phyloP scores from a whole-genome alignment of 345 rosid genomes.

The Boechera divaricarpa region DNA sequence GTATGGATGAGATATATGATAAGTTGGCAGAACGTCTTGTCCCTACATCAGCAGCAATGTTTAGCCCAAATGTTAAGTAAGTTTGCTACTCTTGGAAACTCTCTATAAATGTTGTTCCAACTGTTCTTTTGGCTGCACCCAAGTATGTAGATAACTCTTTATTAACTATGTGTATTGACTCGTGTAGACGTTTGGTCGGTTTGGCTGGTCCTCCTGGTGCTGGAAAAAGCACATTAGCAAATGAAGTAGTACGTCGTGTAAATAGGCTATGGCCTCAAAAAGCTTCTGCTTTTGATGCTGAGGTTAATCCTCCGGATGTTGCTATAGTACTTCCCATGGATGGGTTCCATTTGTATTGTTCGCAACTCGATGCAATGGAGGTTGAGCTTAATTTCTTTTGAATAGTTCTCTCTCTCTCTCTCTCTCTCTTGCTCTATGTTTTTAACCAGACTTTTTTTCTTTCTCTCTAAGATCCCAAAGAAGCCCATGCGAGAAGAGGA shows the following conservation, averaged over 20 bases:
- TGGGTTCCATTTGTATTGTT: slow-evolving; percentile 92
- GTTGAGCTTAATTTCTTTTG: slow-evolving; percentile 42
- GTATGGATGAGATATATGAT: slow-evolving; percentile 85
- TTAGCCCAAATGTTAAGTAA: slow-evolving; percentile 63
- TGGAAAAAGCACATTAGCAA: slow-evolving; percentile 88
- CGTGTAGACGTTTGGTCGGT: slow-evolving; percentile 75
- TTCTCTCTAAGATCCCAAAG: slow-evolving; percentile 71
- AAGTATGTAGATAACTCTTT: not conserved
- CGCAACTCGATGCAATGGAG: slow-evolving; percentile 96
- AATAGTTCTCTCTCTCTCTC: not conserved
- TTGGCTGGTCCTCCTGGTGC: slow-evolving; percentile 97
- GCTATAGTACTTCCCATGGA: slow-evolving; percentile 91
- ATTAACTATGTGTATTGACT: slow-evolving; percentile 11
- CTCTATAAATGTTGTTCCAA: not conserved
- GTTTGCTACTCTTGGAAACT: slow-evolving; percentile 30
- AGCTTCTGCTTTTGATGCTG: slow-evolving; percentile 67
- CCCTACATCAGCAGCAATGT: slow-evolving; percentile 65
- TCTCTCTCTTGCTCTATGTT: slow-evolving; percentile 2
- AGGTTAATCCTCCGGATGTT: slow-evolving; percentile 69
- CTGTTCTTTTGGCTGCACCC: not conserved
- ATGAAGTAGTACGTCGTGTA: slow-evolving; percentile 68
- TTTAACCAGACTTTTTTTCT: slow-evolving; percentile 4
- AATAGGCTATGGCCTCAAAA: slow-evolving; percentile 77
- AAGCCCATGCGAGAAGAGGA: slow-evolving; percentile 62
- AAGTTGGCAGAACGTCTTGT: slow-evolving; percentile 67